Evolutionary conservation across 1,139 yeast species (phyloP).

Genomic region (Wickerhamomyces sp.): DNA sequence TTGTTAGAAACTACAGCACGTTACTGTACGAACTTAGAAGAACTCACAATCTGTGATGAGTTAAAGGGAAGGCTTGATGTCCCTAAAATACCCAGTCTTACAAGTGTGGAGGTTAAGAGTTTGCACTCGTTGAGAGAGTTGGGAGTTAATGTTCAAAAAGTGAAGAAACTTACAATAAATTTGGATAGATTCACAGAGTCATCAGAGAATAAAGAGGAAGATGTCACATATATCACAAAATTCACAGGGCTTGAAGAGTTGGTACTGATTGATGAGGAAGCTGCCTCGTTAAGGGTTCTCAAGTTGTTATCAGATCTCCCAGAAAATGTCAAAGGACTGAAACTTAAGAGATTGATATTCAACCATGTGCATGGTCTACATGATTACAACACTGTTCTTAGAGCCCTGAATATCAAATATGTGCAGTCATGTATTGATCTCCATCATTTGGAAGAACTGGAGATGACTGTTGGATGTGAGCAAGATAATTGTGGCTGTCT

Average conservation of each 20-base stretch:
- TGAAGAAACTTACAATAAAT: conserved; percentile 1
- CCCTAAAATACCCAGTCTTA: conserved; percentile 10
- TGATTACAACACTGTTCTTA: conserved; percentile 29
- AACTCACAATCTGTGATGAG: conserved; percentile 12
- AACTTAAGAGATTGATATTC: conserved; percentile 28
- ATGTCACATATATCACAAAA: background rate
- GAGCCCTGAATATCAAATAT: conserved; percentile 25
- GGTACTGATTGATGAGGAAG: conserved; percentile 28
- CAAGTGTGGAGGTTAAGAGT: conserved; percentile 6
- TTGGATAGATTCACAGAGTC: conserved; percentile 3
- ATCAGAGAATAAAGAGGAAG: conserved; percentile 1
- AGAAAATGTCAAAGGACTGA: conserved; percentile 15
- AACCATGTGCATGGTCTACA: conserved; percentile 37
- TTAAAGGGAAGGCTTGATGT: conserved; percentile 8
- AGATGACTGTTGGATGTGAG: conserved; percentile 41
- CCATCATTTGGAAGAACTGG: conserved; percentile 28
- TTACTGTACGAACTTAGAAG: conserved; percentile 12
- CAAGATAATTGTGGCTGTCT: conserved; percentile 41
- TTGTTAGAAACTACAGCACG: conserved; percentile 15
- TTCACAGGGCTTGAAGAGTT: conserved; percentile 3
- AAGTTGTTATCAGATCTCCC: conserved; percentile 24
- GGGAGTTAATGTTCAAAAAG: too few relatives aligned
- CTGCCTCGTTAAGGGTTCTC: conserved; percentile 31
- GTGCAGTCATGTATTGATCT: conserved; percentile 28
- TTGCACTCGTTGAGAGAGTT: background rate